Percentiles rank a stretch among this genome's conserved stretches.
These are phyloP conservation scores for Orychophragmus violaceus DNA, from an alignment of 345 rosid species.

Conservation along the genomic window DNA sequence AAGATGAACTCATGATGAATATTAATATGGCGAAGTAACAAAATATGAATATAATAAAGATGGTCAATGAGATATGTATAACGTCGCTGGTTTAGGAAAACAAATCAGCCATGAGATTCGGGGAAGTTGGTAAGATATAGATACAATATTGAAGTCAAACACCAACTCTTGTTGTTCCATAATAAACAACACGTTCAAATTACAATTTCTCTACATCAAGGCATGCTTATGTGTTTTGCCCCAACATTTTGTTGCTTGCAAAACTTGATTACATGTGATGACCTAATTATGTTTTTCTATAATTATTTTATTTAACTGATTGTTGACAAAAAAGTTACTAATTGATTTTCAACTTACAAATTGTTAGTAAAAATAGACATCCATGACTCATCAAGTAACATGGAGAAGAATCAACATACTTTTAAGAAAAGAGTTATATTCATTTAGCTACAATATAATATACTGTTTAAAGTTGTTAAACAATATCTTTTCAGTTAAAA, in stretches of 20 bases:
- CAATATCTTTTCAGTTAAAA: too few species aligned
- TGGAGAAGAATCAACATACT: too few species aligned
- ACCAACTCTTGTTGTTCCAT: not conserved
- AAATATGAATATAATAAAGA: too few species aligned
- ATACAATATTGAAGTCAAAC: conserved; percentile 4
- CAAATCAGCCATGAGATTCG: not conserved
- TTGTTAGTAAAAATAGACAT: too few species aligned
- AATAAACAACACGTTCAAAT: conserved; percentile 9
- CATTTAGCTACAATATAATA: too few species aligned
- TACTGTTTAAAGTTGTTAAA: too few species aligned
- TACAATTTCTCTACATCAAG: not conserved
- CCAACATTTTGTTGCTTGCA: not conserved
- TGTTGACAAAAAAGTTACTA: not conserved
- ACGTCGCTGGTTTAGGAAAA: not conserved
- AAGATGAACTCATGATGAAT: conserved; percentile 18
- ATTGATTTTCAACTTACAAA: too few species aligned
- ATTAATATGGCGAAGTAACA: not conserved
- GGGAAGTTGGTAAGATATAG: not conserved
- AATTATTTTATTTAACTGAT: not conserved
- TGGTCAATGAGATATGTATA: not conserved
- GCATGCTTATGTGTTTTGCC: not conserved
- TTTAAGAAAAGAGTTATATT: too few species aligned
- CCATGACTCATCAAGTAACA: too few species aligned
- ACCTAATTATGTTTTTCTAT: not conserved
- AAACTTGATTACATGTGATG: not conserved